Evolutionary conservation across 2,329 filamentous ascomycete species (phyloP), one percentile per base, ranked within the genome.

Genomic region (Aspergillus pseudotamarii): DNA sequence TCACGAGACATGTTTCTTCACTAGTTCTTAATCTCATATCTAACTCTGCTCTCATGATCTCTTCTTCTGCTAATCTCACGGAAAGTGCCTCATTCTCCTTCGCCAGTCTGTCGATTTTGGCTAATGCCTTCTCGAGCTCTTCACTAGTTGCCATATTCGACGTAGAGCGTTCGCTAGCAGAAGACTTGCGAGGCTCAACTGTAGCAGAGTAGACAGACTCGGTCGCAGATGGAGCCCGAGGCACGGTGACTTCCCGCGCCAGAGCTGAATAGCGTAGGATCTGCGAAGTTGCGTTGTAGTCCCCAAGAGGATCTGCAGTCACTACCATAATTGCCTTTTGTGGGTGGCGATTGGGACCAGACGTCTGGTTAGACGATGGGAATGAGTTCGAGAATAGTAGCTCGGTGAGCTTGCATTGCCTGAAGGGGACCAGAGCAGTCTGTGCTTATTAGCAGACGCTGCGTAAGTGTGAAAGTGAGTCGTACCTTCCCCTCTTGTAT

Each of bases 321-420:
- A 98, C 94, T 61, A 99, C 91, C 94, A 99, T 98, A 71, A 96
- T 88, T 1, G 90, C 94, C 72, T 91, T 94, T 75, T 98, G 95
- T 0, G 93, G 91, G 66, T 88, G 87, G 19, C 89, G 87, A 16
- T 84, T 82, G 77, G 73, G 70, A 26, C 61, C 64, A 74, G 62
- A 84, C 80, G 43, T 71, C 71, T 72, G 81, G 72, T 58, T 83
- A 73, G 84, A 75, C 0, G 90, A 91, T 65, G 85, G 93, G 81
- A 90, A 98, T 23, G 87, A 97, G 75, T 94, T 94, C n/a, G 91
- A 93, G 76, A 95, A 94, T 11, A 95, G 82, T 8, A 95, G 83
- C 75, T 95, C 92, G 0, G 92, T 95, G 62, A 95, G 85, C 74
- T 94, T 95, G 80, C 91, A 94, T 75, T 94, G 92, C 36, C 92